Evolutionary conservation across 768 basidiomycete species (phyloP).

Genomic region (Collybiopsis luxurians): DNA sequence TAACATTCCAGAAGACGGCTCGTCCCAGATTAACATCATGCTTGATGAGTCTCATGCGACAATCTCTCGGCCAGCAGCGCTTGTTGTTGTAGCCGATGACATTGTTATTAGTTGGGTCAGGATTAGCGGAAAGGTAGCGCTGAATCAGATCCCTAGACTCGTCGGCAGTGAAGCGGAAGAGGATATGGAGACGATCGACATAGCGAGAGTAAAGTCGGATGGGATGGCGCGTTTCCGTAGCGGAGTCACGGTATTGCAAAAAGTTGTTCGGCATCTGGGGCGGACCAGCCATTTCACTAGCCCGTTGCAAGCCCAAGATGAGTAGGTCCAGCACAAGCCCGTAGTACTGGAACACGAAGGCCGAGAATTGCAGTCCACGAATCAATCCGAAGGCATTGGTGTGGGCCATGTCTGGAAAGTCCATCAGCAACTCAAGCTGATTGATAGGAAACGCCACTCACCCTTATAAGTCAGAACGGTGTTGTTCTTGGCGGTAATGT

Average conservation of each 20-base stretch:
- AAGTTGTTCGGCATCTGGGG: conserved; percentile 98
- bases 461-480: conserved; percentile 90
- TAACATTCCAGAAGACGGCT: conserved; percentile 99
- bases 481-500: conserved; percentile 99
- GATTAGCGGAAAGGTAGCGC: conserved; percentile 94
- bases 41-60: conserved; percentile 98
- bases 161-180: conserved; percentile 97
- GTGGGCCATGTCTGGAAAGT: conserved; percentile 80
- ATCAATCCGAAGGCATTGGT: conserved; percentile 97
- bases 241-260: conserved; percentile 92
- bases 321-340: conserved; percentile 94
- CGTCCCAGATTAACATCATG: conserved; percentile 98
- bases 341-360: conserved; percentile 99
- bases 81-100: conserved; percentile 99
- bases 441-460: conserved; percentile 16
- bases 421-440: not conserved
- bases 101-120: conserved; percentile 98
- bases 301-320: conserved; percentile 95
- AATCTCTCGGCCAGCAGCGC: conserved; percentile 98
- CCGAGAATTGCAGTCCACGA: conserved; percentile 96
- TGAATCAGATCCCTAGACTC: conserved; percentile 98
- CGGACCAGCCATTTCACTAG: conserved; percentile 98
- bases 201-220: conserved; percentile 97
- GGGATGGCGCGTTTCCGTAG: conserved; percentile 96
- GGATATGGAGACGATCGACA: conserved; percentile 90